Conservation (phyloP, 164 flowering plant genomes). For the Paratinospora sagittata region DNA sequence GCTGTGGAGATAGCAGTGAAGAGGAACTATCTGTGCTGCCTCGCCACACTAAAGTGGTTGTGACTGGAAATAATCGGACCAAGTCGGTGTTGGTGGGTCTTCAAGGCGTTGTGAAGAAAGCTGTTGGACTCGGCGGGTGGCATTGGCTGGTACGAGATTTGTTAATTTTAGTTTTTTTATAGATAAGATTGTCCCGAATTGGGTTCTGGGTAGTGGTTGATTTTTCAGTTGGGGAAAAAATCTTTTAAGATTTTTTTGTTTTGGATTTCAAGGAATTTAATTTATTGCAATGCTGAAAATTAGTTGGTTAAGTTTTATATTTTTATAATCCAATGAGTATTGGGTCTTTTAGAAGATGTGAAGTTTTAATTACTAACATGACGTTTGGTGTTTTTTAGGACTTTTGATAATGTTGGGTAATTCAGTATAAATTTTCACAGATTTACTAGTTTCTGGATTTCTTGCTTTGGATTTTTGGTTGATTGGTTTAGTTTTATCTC, state of each 20-base stretch:
- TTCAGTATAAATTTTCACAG: not conserved
- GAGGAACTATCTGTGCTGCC: constrained; percentile 78
- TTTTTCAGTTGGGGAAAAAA: not conserved
- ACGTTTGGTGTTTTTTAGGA: not conserved
- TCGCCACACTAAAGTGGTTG: constrained; percentile 71
- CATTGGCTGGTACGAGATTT: constrained; percentile 96
- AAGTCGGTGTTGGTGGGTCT: constrained; percentile 78
- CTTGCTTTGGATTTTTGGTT: not conserved
- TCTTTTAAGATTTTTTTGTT: constrained; percentile 2
- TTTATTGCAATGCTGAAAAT: constrained; percentile 21
- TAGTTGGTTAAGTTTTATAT: not conserved
- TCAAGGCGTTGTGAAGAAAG: constrained; percentile 77
- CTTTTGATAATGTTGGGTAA: not conserved
- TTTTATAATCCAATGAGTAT: not conserved
- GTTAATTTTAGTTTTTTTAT: constrained; percentile 7
- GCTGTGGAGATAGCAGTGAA: constrained; percentile 67
- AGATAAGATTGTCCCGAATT: constrained; percentile 30
- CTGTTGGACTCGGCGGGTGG: constrained; percentile 84
- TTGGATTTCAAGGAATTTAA: constrained; percentile 9
- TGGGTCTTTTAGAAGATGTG: not conserved
- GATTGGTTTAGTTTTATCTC: not conserved
- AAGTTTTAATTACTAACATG: not conserved
- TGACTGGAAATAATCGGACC: constrained; percentile 73
- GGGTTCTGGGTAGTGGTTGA: constrained; percentile 6
- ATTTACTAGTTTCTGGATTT: not conserved